A percentile compares a stretch with the other conserved stretches of the same genome.
phyloP scores from a whole-genome alignment of 345 rosid species.

The Dipteronia sinensis region DNA sequence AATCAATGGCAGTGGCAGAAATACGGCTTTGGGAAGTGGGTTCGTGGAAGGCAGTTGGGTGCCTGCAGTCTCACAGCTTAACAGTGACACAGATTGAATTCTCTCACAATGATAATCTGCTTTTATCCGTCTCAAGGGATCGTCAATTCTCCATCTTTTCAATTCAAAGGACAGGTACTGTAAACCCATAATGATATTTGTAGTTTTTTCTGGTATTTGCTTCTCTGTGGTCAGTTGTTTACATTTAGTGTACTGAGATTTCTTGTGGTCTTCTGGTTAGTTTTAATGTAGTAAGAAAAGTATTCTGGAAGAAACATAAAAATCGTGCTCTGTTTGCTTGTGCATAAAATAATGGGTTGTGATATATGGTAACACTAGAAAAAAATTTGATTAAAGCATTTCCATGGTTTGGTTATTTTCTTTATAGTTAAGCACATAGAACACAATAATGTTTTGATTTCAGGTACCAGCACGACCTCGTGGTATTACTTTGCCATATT shows the following conservation, averaged over 20 bases:
- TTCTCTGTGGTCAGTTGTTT: background rate
- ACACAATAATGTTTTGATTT: background rate
- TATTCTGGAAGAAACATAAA: background rate
- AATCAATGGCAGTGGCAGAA: slow-evolving; percentile 77
- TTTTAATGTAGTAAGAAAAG: background rate
- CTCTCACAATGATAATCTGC: slow-evolving; percentile 73
- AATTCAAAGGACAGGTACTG: slow-evolving; percentile 61
- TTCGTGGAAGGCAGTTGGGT: slow-evolving; percentile 89
- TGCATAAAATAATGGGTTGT: background rate
- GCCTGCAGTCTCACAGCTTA: slow-evolving; percentile 87
- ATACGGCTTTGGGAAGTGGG: slow-evolving; percentile 96
- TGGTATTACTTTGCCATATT: background rate
- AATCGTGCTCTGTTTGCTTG: background rate
- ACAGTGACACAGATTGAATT: slow-evolving; percentile 92
- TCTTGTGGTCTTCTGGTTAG: background rate
- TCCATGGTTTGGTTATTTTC: background rate
- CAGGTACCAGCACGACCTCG: background rate
- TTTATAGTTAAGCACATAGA: background rate
- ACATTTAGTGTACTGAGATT: background rate
- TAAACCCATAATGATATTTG: background rate
- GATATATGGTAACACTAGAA: background rate
- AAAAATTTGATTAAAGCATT: background rate
- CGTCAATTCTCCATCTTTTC: slow-evolving; percentile 85
- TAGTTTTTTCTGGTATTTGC: background rate
- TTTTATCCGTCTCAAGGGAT: slow-evolving; percentile 91